A percentile compares a stretch with the other conserved stretches of the same genome.
phyloP scores from a whole-genome alignment of 2,329 filamentous ascomycete genomes.

The Pseudogymnoascus sp. region DNA sequence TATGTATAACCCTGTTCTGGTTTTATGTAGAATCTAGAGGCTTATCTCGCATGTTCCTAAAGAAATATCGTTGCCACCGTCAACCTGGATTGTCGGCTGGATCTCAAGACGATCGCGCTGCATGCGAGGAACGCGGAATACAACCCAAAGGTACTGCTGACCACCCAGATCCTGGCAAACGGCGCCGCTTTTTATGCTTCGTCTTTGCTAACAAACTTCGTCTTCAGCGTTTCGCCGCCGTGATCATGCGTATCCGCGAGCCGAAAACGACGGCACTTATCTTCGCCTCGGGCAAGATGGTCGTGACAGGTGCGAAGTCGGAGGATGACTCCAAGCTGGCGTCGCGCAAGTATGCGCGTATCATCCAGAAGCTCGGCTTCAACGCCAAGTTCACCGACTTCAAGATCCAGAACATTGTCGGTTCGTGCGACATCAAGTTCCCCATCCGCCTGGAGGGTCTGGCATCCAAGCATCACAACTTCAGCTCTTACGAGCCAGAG shows the following conservation, averaged over 20 bases:
- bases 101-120: constrained; percentile 96
- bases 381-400: constrained; percentile 99
- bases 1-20: constrained; percentile 60
- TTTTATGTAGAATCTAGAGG: constrained; percentile 33
- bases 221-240: constrained; percentile 85
- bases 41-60: constrained; percentile 45
- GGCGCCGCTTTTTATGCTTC: constrained; percentile 35
- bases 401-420: constrained; percentile 99
- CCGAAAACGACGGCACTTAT: constrained; percentile 97
- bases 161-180: constrained; percentile 31
- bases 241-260: constrained; percentile 99
- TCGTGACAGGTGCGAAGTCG: constrained; percentile 94
- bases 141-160: constrained; percentile 77
- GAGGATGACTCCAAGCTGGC: constrained; percentile 97
- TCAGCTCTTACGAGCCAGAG: constrained; percentile 97
- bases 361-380: constrained; percentile 99
- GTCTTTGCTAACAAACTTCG: constrained; percentile 30
- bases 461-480: constrained; percentile 96
- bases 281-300: constrained; percentile 99
- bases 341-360: constrained; percentile 93
- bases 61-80: constrained; percentile 99
- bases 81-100: constrained; percentile 93
- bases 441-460: constrained; percentile 94
- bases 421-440: constrained; percentile 98
- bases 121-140: constrained; percentile 98